A percentile compares a stretch with the other conserved stretches of the same genome.
Conservation (phyloP, 352 stramenopile genomes). For the Globisporangium acanthophoron region DNA sequence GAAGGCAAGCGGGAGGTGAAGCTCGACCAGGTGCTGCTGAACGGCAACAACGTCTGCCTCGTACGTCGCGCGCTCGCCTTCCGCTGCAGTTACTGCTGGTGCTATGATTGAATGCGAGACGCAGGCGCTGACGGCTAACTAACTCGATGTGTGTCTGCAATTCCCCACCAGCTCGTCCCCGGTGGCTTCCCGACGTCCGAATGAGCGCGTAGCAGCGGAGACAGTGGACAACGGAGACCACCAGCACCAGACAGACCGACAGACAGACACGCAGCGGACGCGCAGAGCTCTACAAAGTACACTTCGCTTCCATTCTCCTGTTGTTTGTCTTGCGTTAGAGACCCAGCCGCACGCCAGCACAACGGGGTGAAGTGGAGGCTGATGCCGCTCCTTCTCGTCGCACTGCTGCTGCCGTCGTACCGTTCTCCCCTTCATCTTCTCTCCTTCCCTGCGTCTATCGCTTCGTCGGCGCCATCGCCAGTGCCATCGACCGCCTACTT, state of each 20-base stretch:
- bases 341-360: no score
- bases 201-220: slow-evolving; percentile 10
- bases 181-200: slow-evolving; percentile 53
- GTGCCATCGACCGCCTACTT: slow-evolving; percentile 40
- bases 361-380: no score
- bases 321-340: not conserved
- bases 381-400: no score
- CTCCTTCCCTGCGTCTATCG: not conserved
- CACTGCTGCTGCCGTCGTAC: no score
- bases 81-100: no score
- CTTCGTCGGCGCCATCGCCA: not conserved
- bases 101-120: no score
- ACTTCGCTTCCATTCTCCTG: slow-evolving; percentile 3
- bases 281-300: slow-evolving; percentile 4
- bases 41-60: slow-evolving; percentile 97
- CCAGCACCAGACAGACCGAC: not conserved
- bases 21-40: slow-evolving; percentile 96
- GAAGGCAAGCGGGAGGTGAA: slow-evolving; percentile 85
- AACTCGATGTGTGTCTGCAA: not conserved
- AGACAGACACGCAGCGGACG: not conserved
- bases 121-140: not conserved
- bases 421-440: not conserved
- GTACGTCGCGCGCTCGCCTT: slow-evolving; percentile 21
- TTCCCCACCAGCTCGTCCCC: slow-evolving; percentile 55
- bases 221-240: not conserved